Base-by-base conservation (phyloP, 352 stramenopile species). In the Pythium dissimile region DNA sequence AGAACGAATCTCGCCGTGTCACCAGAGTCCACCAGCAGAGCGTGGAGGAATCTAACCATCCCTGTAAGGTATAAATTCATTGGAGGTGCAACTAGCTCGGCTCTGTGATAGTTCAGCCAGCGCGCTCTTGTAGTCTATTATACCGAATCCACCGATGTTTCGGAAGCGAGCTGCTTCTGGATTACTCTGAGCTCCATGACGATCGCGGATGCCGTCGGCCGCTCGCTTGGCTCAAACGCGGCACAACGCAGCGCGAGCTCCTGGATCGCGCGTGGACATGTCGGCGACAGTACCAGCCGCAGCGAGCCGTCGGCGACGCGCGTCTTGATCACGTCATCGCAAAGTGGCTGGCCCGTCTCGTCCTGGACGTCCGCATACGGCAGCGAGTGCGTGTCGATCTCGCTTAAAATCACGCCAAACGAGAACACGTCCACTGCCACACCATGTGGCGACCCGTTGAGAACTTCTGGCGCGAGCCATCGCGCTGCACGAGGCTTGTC, bases 391-490 rank as follows among this genome's bases (percentile, higher is more conserved):
- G 53, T 55, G 43, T 65, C 58, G 9, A 65, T n/a, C n/a, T 65
- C 58, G 16, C 44, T 55, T 7, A 65, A 26, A 27, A 65, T 48
- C 18, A 59, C 49, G 20, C 58, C 58, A 3, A 65, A 45, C 1
- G 58, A 54, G 32, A 54, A 65, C 2, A 65, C 42, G 31, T 66
- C 58, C 43, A 48, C 58, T 16, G 49, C 44, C 1, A 15, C 24
- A 23, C 54, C 58, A 44, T 61, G 54, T 5, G 5, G 24, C 13
- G 23, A 46, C 21, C 51, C 59, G 3, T 28, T 55, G 6, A 62
- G 15, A 0, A 67, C 37, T 23, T 67, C 59, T 2, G 61, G 48
- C 20, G 54, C 54, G 6, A 69, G 21, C 61, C 54, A 69, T 9
- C 44, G 38, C 0, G 45, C 60, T 3, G 49, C 51, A 11, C 16